Conservation (phyloP, 1,284 basidiomycete species). For the Naganishia albida region DNA sequence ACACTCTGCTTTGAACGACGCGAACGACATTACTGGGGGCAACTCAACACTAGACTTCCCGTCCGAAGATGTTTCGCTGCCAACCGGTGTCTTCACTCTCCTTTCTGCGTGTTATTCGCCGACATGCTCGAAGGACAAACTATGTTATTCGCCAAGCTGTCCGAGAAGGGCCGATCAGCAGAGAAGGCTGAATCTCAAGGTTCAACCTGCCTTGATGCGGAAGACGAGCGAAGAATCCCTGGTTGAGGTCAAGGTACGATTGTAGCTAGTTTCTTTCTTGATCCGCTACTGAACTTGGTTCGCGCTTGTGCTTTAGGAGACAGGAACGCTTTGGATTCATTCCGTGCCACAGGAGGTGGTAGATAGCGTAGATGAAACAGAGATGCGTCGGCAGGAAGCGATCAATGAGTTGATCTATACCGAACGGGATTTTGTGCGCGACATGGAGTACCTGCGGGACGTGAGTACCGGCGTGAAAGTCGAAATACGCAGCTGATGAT, state of each 20-base stretch:
- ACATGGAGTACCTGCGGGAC: slow-evolving; percentile 97
- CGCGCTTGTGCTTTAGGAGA: slow-evolving; percentile 61
- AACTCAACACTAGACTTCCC: slow-evolving; percentile 44
- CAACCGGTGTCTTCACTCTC: slow-evolving; percentile 93
- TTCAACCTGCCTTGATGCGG: slow-evolving; percentile 76
- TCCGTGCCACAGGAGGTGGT: slow-evolving; percentile 92
- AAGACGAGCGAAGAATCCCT: slow-evolving; percentile 77
- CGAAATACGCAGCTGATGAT: not conserved
- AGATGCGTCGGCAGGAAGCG: slow-evolving; percentile 96
- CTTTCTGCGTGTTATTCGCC: slow-evolving; percentile 98
- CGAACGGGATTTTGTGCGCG: slow-evolving; percentile 94
- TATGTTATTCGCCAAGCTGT: slow-evolving; percentile 97
- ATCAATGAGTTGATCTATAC: slow-evolving; percentile 99
- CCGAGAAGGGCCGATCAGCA: slow-evolving; percentile 93
- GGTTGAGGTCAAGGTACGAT: slow-evolving; percentile 71
- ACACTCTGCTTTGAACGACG: slow-evolving; percentile 50
- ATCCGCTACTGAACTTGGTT: not conserved
- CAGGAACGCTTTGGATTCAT: slow-evolving; percentile 94
- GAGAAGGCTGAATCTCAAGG: slow-evolving; percentile 85
- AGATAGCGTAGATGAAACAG: slow-evolving; percentile 84
- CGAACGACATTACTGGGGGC: slow-evolving; percentile 53
- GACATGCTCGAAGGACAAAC: slow-evolving; percentile 86
- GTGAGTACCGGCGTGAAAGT: slow-evolving; percentile 57
- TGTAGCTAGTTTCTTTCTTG: slow-evolving; percentile 27
- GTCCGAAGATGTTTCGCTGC: slow-evolving; percentile 61